Evolutionary conservation across 2,329 filamentous ascomycete species (phyloP).

Genomic region (Parastagonospora nodorum): DNA sequence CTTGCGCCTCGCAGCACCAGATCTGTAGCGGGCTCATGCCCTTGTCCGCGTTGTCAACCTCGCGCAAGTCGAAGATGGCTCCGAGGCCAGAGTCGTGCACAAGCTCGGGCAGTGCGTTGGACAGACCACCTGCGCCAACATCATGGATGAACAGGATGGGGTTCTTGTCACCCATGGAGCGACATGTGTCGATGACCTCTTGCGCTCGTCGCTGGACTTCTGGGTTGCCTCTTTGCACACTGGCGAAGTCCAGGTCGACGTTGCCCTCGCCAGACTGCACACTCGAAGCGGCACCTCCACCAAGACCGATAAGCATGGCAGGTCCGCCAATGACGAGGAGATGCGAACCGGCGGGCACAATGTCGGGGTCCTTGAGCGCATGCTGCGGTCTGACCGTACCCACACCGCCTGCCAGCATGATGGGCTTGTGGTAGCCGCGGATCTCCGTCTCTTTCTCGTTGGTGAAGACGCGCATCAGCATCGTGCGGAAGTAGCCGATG

Average conservation of each 20-base stretch:
- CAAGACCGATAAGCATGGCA: slow-evolving; percentile 96
- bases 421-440: slow-evolving; percentile 95
- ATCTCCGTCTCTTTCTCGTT: slow-evolving; percentile 69
- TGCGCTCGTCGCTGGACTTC: slow-evolving; percentile 95
- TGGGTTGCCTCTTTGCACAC: slow-evolving; percentile 94
- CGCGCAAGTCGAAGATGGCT: slow-evolving; percentile 90
- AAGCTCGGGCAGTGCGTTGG: slow-evolving; percentile 83
- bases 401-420: slow-evolving; percentile 96
- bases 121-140: slow-evolving; percentile 89
- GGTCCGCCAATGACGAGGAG: slow-evolving; percentile 93
- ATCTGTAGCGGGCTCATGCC: slow-evolving; percentile 96
- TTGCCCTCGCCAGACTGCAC: slow-evolving; percentile 86
- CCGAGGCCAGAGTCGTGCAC: slow-evolving; percentile 91
- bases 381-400: slow-evolving; percentile 90
- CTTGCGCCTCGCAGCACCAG: slow-evolving; percentile 97
- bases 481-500: slow-evolving; percentile 87
- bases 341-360: slow-evolving; percentile 86
- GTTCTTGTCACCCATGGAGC: slow-evolving; percentile 79
- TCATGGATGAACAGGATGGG: slow-evolving; percentile 98
- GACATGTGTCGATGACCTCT: slow-evolving; percentile 96
- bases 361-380: slow-evolving; percentile 79
- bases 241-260: slow-evolving; percentile 93
- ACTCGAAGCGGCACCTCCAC: slow-evolving; percentile 92
- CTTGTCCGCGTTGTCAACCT: slow-evolving; percentile 86
- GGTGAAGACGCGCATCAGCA: slow-evolving; percentile 72